Evolutionary conservation across 1,284 basidiomycete genomes (phyloP), one percentile per base, ranked within the genome.

Genomic region (Lignosus rhinocerotis): DNA sequence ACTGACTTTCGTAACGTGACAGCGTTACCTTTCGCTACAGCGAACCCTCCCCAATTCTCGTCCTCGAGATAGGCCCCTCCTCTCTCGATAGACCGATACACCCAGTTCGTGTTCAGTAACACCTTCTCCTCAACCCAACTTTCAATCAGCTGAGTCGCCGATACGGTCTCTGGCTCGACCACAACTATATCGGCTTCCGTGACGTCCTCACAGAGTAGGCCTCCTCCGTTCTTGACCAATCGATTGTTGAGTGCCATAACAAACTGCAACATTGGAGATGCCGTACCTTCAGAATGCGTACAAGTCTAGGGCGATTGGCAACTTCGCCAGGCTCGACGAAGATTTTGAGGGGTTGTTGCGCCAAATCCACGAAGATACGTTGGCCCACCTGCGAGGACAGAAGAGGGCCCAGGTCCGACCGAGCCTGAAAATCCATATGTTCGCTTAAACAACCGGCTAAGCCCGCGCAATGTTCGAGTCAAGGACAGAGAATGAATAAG

Each of bases 1-100:
- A 59, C 64, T 63, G 50, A 66, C 64, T 67, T 62, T 31, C 60
- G 59, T 19, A 46, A 8, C 17, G 48, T 52, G 14, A 9, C 36
- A 21, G 31, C 49, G 30, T 46, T 47, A 25, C 38, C 48, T 30
- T 50, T 43, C 32, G 32, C 41, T 21, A 53, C 73, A 44, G 76
- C 64, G 59, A 73, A 79, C 0, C 77, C 83, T 17, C 85, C 87
- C 84, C 84, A 89, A 16, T 75, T 67, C 54, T 87, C 84, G 36
- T 72, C 65, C 43, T 73, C 75, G 11, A 79, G 73, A 21, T 85
- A 70, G 12, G 78, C 73, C 38, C 67, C 75, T 36, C 76, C 76
- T 16, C 69, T 73, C 55, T 75, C 65, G 5, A 58, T 54, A 2
- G 65, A 65, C 41, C 55, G 47, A 8, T 46, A 51, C 12, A 59